Percentiles rank a stretch among this genome's conserved stretches.
phyloP scores from a whole-genome alignment of 1,284 basidiomycete genomes.

The Tylopilus orsonianus region DNA sequence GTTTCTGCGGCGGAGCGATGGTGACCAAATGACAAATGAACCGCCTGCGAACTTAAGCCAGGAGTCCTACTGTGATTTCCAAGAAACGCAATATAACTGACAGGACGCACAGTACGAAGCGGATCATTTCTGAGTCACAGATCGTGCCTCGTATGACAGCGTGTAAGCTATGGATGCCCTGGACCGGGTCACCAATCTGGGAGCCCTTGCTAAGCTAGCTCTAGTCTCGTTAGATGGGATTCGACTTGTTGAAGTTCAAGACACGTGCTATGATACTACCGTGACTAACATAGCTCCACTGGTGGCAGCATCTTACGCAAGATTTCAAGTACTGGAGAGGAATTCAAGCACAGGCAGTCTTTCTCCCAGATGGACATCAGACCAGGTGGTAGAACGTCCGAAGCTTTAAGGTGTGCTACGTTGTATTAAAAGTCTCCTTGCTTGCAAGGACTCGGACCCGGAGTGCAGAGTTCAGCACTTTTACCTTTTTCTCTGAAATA shows the following conservation, averaged over 20 bases:
- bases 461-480: too few relatives aligned
- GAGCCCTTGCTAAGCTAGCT: too few relatives aligned
- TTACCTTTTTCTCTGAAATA: too few relatives aligned
- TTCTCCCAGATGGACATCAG: not conserved
- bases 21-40: not conserved
- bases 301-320: too few relatives aligned
- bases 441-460: not conserved
- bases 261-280: too few relatives aligned
- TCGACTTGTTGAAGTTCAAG: not conserved
- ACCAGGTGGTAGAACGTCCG: not conserved
- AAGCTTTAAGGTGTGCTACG: too few relatives aligned
- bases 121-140: not conserved
- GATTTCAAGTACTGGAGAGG: too few relatives aligned
- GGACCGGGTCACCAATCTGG: too few relatives aligned
- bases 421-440: not conserved
- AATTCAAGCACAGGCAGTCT: not conserved
- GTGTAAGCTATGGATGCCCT: not conserved
- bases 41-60: not conserved
- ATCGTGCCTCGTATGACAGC: not conserved
- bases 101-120: not conserved
- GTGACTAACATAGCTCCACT: too few relatives aligned
- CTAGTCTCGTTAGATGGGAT: too few relatives aligned
- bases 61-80: too few relatives aligned
- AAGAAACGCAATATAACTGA: too few relatives aligned
- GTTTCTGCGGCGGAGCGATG: not conserved